These are phyloP conservation scores for Tulasnella sp. DNA, from an alignment of 768 basidiomycete species.

Conservation along the genomic window DNA sequence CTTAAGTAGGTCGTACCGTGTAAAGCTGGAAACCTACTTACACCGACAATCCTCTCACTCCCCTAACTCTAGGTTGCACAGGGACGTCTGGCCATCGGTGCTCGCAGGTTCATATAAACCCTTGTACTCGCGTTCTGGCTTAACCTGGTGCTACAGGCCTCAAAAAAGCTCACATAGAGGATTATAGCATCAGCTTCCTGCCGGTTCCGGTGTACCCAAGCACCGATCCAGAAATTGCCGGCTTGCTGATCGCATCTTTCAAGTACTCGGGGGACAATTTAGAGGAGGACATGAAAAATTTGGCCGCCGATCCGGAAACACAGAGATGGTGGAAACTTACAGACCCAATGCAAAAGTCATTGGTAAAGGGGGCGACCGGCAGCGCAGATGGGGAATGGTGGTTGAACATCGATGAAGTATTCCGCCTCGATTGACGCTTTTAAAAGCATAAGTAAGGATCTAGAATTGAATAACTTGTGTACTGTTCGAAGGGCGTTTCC, in stretches of 20 bases:
- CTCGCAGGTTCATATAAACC: conserved; percentile 57
- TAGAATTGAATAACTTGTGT: not conserved
- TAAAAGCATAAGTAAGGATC: not conserved
- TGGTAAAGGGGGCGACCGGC: conserved; percentile 68
- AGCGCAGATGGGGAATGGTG: conserved; percentile 71
- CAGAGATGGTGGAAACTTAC: conserved; percentile 77
- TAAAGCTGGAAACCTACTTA: not conserved
- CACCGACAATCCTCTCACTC: conserved; percentile 31
- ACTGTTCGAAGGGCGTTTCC: not conserved
- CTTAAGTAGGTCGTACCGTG: conserved; percentile 34
- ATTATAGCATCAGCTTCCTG: conserved; percentile 78
- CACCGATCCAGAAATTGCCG: conserved; percentile 26
- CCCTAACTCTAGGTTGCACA: conserved; percentile 49
- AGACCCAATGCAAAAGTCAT: conserved; percentile 76
- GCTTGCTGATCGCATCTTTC: conserved; percentile 76
- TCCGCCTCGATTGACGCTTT: conserved; percentile 57
- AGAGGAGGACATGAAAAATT: conserved; percentile 63
- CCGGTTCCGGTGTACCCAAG: conserved; percentile 44
- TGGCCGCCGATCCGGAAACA: conserved; percentile 70
- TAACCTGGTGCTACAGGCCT: conserved; percentile 26
- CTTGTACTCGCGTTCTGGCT: conserved; percentile 8
- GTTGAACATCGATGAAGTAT: conserved; percentile 68
- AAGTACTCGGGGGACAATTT: conserved; percentile 72
- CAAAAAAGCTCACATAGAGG: conserved; percentile 56
- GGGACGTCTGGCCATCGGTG: conserved; percentile 69